Evolutionary conservation across 768 basidiomycete species (phyloP).

Genomic region (Chalciporus chontae): DNA sequence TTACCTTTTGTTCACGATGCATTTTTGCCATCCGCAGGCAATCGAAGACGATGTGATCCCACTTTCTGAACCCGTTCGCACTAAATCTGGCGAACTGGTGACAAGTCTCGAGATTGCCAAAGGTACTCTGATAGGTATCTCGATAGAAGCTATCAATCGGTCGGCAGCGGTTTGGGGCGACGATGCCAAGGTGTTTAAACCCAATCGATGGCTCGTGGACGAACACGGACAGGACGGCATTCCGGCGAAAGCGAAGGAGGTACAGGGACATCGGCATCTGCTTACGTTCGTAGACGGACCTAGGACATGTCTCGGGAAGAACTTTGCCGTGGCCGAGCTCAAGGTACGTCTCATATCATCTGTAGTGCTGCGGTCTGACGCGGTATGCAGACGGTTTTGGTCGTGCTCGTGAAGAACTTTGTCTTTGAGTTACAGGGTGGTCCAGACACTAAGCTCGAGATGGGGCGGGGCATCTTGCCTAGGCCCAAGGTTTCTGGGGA

Average conservation of each 20-base stretch:
- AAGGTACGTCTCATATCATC: conserved; percentile 20
- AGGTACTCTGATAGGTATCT: conserved; percentile 41
- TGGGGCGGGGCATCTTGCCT: conserved; percentile 1
- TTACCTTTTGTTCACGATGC: conserved; percentile 6
- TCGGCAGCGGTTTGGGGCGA: conserved; percentile 57
- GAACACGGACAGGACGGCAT: conserved; percentile 13
- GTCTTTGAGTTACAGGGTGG: conserved; percentile 36
- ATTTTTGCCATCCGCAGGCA: conserved; percentile 29
- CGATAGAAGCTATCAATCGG: conserved; percentile 47
- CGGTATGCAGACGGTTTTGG: conserved; percentile 36
- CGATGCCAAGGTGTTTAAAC: conserved; percentile 54
- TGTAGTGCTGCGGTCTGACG: neutral
- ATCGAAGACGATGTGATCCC: conserved; percentile 56
- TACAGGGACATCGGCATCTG: conserved; percentile 45
- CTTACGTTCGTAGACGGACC: conserved; percentile 50
- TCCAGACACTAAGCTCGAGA: conserved; percentile 14
- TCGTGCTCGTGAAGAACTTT: conserved; percentile 41
- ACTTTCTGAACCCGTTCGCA: conserved; percentile 42
- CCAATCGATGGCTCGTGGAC: conserved; percentile 57
- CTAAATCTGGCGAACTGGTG: conserved; percentile 36
- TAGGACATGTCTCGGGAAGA: conserved; percentile 44
- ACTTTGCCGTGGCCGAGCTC: conserved; percentile 41
- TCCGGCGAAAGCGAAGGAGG: conserved; percentile 31
- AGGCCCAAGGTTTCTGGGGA: conserved; percentile 14
- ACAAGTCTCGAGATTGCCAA: conserved; percentile 42